Percentiles rank a stretch among this genome's conserved stretches.
Conservation (phyloP, 352 stramenopile genomes). For the Blastocystis hominis region DNA sequence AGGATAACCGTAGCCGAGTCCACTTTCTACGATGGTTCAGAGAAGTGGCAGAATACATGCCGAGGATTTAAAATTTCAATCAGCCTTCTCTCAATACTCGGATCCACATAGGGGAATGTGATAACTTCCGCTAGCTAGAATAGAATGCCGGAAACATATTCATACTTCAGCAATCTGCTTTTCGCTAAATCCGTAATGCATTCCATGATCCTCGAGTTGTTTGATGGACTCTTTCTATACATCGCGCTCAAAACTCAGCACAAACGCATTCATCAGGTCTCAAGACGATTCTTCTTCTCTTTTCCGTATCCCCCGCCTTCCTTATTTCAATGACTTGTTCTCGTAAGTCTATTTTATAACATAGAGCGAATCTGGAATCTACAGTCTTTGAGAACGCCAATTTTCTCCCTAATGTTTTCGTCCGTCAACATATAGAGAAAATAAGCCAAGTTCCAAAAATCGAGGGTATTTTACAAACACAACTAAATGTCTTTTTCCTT, state of each 20-base stretch:
- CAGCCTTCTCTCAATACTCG: not conserved
- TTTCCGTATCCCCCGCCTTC: not conserved
- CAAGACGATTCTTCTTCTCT: not conserved
- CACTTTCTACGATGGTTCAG: not conserved
- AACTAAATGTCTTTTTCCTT: slow-evolving; percentile 9
- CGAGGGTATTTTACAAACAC: not conserved
- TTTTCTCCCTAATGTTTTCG: not conserved
- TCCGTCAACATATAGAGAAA: not conserved
- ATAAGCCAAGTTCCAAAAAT: slow-evolving; percentile 8
- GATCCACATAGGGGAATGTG: slow-evolving; percentile 3
- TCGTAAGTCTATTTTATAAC: not conserved
- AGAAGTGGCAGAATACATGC: not conserved
- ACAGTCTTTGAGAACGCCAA: not conserved
- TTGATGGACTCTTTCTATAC: not conserved
- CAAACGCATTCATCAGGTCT: not conserved
- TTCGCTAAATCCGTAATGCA: not conserved
- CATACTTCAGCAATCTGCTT: not conserved
- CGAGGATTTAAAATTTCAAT: not conserved
- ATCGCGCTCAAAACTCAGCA: not conserved
- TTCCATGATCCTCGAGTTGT: slow-evolving; percentile 25
- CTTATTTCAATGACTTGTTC: not conserved
- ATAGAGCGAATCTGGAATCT: not conserved
- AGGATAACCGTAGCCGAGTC: not conserved
- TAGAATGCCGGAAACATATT: not conserved
- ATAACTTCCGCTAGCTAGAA: slow-evolving; percentile 4